These are phyloP conservation scores for Aethionema arabicum DNA, from an alignment of 345 rosid species.

Conservation along the genomic window DNA sequence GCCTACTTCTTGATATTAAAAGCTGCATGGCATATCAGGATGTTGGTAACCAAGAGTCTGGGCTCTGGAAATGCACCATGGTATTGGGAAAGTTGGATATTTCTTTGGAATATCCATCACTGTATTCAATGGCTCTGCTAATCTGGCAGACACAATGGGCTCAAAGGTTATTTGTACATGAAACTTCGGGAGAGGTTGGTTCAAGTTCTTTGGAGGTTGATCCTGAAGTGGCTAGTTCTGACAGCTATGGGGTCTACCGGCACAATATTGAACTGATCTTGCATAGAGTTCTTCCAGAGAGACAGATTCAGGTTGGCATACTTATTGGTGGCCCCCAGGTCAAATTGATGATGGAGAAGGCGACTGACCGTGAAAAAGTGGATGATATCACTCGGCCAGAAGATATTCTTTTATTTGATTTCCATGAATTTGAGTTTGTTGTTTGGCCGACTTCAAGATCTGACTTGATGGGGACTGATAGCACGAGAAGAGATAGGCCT, in stretches of 20 bases:
- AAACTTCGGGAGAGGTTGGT: constrained; percentile 31
- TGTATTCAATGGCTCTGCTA: constrained; percentile 52
- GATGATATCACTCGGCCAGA: constrained; percentile 36
- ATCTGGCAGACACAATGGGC: constrained; percentile 53
- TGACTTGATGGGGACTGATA: constrained; percentile 41
- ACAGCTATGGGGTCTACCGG: constrained; percentile 41
- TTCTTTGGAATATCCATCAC: constrained; percentile 51
- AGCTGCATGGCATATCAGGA: constrained; percentile 52
- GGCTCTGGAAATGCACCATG: constrained; percentile 64
- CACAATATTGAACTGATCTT: constrained; percentile 46
- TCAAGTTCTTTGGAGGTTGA: constrained; percentile 40
- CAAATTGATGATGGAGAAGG: constrained; percentile 46
- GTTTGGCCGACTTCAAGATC: constrained; percentile 59
- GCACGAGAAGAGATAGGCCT: constrained; percentile 46
- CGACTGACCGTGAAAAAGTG: constrained; percentile 28
- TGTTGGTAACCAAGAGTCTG: constrained; percentile 43
- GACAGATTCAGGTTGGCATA: constrained; percentile 62
- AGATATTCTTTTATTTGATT: constrained; percentile 57
- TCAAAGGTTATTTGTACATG: constrained; percentile 41
- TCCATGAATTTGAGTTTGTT: constrained; percentile 63
- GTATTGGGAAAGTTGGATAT: constrained; percentile 62
- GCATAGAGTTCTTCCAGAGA: constrained; percentile 59
- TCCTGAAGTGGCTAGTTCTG: constrained; percentile 40
- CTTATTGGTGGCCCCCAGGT: constrained; percentile 70
- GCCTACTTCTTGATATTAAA: constrained; percentile 61